These are phyloP conservation scores for Suillus placidus DNA, from an alignment of 768 basidiomycete genomes.

Conservation along the genomic window DNA sequence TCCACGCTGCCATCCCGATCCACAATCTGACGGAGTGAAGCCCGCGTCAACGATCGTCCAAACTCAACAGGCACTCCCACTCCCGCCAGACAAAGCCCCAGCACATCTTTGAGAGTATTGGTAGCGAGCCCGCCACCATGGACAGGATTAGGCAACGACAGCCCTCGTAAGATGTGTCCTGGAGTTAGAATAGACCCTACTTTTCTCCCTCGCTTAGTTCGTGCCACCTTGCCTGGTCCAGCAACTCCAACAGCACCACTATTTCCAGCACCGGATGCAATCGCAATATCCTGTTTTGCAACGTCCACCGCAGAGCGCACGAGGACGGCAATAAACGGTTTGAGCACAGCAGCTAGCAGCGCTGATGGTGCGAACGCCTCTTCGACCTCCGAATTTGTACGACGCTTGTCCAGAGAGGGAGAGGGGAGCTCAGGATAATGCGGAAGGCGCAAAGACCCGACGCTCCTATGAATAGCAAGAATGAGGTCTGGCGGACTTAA, in stretches of 20 bases:
- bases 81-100: constrained; percentile 33
- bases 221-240: constrained; percentile 20
- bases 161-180: constrained; percentile 42
- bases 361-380: constrained; percentile 39
- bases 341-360: constrained; percentile 37
- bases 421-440: constrained; percentile 22
- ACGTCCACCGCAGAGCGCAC: constrained; percentile 37
- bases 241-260: constrained; percentile 19
- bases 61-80: constrained; percentile 33
- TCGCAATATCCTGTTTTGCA: constrained; percentile 35
- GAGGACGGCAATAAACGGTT: constrained; percentile 36
- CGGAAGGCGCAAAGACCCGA: constrained; percentile 23
- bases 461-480: constrained; percentile 29
- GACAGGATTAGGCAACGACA: constrained; percentile 21
- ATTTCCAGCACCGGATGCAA: constrained; percentile 16
- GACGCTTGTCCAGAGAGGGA: constrained; percentile 17
- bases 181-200: constrained; percentile 38
- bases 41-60: constrained; percentile 11
- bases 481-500: constrained; percentile 30
- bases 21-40: neutral
- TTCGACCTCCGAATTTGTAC: constrained; percentile 20
- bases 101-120: constrained; percentile 18
- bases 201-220: constrained; percentile 28
- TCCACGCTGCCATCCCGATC: neutral
- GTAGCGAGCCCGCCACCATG: constrained; percentile 10